Conservation (phyloP, 2,329 filamentous ascomycete genomes). For the Cytospora piceicola region DNA sequence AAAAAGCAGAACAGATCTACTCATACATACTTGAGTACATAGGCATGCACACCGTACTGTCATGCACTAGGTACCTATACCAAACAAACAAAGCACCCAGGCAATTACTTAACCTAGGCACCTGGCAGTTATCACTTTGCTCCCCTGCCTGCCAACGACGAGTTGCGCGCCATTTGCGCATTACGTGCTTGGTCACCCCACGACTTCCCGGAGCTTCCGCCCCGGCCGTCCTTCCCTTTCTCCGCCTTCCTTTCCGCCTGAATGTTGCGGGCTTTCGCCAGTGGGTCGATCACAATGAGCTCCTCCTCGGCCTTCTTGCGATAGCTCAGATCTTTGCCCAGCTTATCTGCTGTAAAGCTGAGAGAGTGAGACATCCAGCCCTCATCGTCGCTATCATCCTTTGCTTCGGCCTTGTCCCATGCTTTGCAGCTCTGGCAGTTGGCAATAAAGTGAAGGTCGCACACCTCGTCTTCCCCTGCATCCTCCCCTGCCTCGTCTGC, state of each 20-base stretch:
- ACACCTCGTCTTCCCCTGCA: constrained; percentile 71
- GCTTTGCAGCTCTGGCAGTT: constrained; percentile 90
- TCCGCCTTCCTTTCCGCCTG: constrained; percentile 66
- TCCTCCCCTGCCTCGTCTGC: constrained; percentile 36
- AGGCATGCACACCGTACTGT: background rate
- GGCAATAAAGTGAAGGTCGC: constrained; percentile 93
- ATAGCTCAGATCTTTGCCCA: constrained; percentile 91
- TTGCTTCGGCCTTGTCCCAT: constrained; percentile 70
- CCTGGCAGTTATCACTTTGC: constrained; percentile 48
- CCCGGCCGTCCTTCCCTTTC: constrained; percentile 51
- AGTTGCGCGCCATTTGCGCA: constrained; percentile 57
- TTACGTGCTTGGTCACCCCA: constrained; percentile 62
- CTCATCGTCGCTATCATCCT: constrained; percentile 62
- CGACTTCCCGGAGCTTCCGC: constrained; percentile 55
- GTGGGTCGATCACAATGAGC: constrained; percentile 88
- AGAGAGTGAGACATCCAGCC: constrained; percentile 88
- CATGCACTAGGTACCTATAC: background rate
- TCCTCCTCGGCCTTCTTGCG: constrained; percentile 91
- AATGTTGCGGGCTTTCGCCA: constrained; percentile 77
- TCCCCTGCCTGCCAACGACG: constrained; percentile 60
- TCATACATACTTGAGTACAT: too few species aligned
- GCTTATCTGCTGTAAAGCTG: constrained; percentile 83
- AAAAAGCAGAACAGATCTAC: background rate
- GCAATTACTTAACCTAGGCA: too few species aligned
- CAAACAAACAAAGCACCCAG: background rate